A percentile compares a stretch with the other conserved stretches of the same genome.
phyloP scores from a whole-genome alignment of 306 rosid genomes.

The Cicer yamashitae region DNA sequence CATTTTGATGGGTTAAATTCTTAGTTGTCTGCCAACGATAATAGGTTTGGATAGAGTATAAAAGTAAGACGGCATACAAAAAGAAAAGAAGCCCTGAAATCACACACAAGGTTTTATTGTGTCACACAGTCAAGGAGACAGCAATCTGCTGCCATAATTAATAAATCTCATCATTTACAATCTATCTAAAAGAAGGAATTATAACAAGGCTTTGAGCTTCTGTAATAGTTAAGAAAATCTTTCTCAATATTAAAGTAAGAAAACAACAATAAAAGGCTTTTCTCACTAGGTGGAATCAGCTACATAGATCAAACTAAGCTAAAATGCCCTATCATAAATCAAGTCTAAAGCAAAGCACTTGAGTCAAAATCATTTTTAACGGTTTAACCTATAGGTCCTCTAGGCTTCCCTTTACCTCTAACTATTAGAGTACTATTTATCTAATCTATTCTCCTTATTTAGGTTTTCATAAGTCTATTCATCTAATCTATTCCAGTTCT shows the following conservation, averaged over 20 bases:
- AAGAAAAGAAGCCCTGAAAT: slow-evolving; percentile 8
- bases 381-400: neutral
- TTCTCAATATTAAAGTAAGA: neutral
- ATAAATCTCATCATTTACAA: slow-evolving; percentile 13
- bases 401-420: neutral
- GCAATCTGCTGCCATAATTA: neutral
- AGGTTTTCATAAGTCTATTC: neutral
- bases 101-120: slow-evolving; percentile 20
- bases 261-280: neutral
- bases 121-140: slow-evolving; percentile 28
- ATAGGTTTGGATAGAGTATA: neutral
- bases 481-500: neutral
- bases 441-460: neutral
- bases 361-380: neutral
- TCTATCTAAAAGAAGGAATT: slow-evolving; percentile 8
- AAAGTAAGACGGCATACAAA: slow-evolving; percentile 12
- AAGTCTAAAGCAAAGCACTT: neutral
- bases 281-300: neutral
- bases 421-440: neutral
- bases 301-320: neutral
- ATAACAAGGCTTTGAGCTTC: neutral
- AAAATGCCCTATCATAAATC: neutral
- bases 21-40: neutral
- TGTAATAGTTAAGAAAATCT: neutral
- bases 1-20: slow-evolving; percentile 6